Evolutionary conservation across 164 flowering plant species (phyloP).

Genomic region (Litsea cubeba): DNA sequence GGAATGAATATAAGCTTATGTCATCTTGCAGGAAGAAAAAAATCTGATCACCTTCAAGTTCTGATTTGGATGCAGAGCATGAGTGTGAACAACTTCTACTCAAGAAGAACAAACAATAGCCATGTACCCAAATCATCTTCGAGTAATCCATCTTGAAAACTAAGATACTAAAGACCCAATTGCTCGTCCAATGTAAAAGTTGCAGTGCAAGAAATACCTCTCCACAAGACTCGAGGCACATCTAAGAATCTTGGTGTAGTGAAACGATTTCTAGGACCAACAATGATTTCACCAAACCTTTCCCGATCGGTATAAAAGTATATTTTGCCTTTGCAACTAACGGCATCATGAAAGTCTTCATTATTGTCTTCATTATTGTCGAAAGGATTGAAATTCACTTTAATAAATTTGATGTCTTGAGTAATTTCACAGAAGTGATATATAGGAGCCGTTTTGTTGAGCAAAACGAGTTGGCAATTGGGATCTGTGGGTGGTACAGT

Average conservation of each 20-base stretch:
- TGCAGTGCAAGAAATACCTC: not conserved
- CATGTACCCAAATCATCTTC: not conserved
- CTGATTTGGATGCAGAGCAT: not conserved
- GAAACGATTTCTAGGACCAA: not conserved
- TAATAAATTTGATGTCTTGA: no score
- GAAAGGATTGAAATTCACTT: no score
- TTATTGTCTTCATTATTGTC: no score
- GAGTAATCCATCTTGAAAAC: not conserved
- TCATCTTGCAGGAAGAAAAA: no score
- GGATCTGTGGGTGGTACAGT: no score
- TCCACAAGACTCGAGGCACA: not conserved
- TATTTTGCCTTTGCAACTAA: no score
- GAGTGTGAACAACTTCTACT: not conserved
- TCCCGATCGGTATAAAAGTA: no score
- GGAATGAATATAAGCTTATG: not conserved
- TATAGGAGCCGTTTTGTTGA: no score
- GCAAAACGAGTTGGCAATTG: no score
- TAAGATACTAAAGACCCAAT: not conserved
- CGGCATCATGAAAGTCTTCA: no score
- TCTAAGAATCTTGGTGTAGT: not conserved
- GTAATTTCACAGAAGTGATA: no score
- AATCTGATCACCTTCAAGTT: no score
- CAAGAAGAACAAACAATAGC: conserved; percentile 1
- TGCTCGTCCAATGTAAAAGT: not conserved
- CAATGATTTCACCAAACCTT: not conserved